These are phyloP conservation scores for Lasiosphaeria hispida DNA, from an alignment of 495 filamentous ascomycete genomes.

Conservation along the genomic window DNA sequence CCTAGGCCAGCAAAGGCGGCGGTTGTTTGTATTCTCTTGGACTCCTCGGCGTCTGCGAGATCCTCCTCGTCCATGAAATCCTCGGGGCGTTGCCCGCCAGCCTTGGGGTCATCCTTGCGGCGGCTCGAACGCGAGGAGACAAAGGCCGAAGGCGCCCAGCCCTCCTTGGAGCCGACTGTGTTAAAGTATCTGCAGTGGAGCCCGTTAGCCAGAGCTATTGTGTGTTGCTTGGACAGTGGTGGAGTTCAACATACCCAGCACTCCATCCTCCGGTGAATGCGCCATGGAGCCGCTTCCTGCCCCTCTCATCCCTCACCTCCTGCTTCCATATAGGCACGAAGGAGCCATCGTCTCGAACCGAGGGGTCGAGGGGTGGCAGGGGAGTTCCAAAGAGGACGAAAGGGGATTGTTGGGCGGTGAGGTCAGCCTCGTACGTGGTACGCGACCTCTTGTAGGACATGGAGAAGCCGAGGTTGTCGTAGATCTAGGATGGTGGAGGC, in stretches of 20 bases:
- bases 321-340: slow-evolving; percentile 97
- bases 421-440: slow-evolving; percentile 73
- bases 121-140: slow-evolving; percentile 84
- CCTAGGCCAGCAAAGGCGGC: slow-evolving; percentile 76
- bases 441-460: slow-evolving; percentile 84
- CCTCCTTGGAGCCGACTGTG: slow-evolving; percentile 96
- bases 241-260: slow-evolving; percentile 66
- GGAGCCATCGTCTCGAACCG: slow-evolving; percentile 85
- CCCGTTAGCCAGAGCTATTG: not conserved
- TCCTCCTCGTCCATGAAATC: slow-evolving; percentile 99
- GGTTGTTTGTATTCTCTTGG: slow-evolving; percentile 66
- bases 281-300: slow-evolving; percentile 87
- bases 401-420: slow-evolving; percentile 68
- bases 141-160: slow-evolving; percentile 90
- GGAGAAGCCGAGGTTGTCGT: slow-evolving; percentile 9
- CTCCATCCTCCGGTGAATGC: slow-evolving; percentile 97
- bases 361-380: slow-evolving; percentile 74
- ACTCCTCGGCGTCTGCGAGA: slow-evolving; percentile 79
- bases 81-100: slow-evolving; percentile 64
- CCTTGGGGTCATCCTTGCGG: slow-evolving; percentile 59
- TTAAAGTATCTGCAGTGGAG: slow-evolving; percentile 77
- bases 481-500: not conserved
- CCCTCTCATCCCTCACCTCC: slow-evolving; percentile 90
- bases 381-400: slow-evolving; percentile 84
- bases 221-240: not conserved